Base-by-base conservation (phyloP, 805 yeast genomes). In the Scheffersomyces ergatensis region DNA sequence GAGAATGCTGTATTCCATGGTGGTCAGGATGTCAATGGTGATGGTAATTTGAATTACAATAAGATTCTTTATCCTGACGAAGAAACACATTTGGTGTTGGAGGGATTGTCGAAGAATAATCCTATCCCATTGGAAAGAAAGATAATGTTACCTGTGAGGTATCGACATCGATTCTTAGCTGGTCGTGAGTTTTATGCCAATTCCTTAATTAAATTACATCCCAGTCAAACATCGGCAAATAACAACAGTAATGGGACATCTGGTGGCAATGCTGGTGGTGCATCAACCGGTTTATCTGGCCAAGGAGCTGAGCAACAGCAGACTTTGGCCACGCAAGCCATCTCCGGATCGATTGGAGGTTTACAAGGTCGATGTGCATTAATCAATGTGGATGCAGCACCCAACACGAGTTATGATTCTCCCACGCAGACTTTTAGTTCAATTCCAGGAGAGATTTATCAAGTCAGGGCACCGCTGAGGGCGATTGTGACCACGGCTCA, bases 181-280 rank as follows among this genome's bases (percentile, higher is more conserved):
- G 84, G 89, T 86, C 76, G 98, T 49, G 99, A 93, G 60, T 87
- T 90, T 83, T 86, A 92, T 64, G 96, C 97, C 1, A 79, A 86
- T 44, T 92, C 96, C 2, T 73, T 86, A 12, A 70, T 85, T 8
- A 37, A 37, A 33, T 34, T 30, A 15, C 40, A 37, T 11, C 42
- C 34, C 9, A 36, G 31, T 36, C 44, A 43, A 26, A 24, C 19
- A 19, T 21, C 24, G 15, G 16, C 21, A 13, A 49, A 42, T 49
- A 11, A 33, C 16, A 42, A 30, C 13, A 32, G 19, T 13, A 9
- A 9, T n/a, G 45, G 27, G 27, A 46, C 46, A 18, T 36, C 55
- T 4, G 30, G 30, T 11, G 14, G 30, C n/a, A 13, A 7, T 13
- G 14, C 30, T 9, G n/a, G n/a, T n/a, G n/a, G n/a, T n/a, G 9